Evolutionary conservation across 805 yeast genomes (phyloP).

Genomic region (Candida taoyuanica): DNA sequence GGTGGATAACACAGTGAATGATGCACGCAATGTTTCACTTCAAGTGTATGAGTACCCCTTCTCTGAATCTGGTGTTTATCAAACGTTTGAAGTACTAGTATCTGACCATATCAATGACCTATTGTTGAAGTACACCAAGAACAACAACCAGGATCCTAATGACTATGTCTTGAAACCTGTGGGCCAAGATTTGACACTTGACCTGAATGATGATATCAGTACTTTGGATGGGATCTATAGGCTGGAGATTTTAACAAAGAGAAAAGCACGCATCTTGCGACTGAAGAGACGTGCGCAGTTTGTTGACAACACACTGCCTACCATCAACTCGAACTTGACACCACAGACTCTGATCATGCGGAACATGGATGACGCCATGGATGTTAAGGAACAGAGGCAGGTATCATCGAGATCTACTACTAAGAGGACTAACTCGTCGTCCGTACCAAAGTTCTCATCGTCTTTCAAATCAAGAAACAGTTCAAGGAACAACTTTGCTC

Average conservation of each 20-base stretch:
- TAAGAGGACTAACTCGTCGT: conserved; percentile 2
- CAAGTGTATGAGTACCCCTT: conserved; percentile 34
- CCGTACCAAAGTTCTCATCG: conserved; percentile 15
- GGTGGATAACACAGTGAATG: conserved; percentile 20
- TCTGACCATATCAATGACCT: conserved; percentile 35
- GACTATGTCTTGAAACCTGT: conserved; percentile 33
- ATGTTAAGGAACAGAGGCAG: conserved; percentile 1
- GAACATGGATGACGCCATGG: conserved; percentile 1
- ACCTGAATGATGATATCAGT: conserved; percentile 36
- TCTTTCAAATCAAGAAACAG: conserved; percentile 33
- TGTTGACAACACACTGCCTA: conserved; percentile 25
- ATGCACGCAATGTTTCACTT: conserved; percentile 27
- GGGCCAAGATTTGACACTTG: conserved; percentile 29
- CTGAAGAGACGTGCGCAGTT: conserved; percentile 27
- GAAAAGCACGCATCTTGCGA: conserved; percentile 34
- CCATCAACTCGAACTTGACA: conserved; percentile 25
- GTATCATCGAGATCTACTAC: conserved; percentile 1
- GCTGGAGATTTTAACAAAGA: conserved; percentile 40
- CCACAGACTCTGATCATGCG: conserved; percentile 26
- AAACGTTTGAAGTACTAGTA: conserved; percentile 29
- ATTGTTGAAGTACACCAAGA: conserved; percentile 30
- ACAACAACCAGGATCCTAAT: conserved; percentile 32
- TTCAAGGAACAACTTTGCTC: conserved; percentile 27
- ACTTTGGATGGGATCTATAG: conserved; percentile 37
- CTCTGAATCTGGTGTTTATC: conserved; percentile 24